Evolutionary conservation across 2,329 filamentous ascomycete species (phyloP).

Genomic region (Phyllosticta citribraziliensis): DNA sequence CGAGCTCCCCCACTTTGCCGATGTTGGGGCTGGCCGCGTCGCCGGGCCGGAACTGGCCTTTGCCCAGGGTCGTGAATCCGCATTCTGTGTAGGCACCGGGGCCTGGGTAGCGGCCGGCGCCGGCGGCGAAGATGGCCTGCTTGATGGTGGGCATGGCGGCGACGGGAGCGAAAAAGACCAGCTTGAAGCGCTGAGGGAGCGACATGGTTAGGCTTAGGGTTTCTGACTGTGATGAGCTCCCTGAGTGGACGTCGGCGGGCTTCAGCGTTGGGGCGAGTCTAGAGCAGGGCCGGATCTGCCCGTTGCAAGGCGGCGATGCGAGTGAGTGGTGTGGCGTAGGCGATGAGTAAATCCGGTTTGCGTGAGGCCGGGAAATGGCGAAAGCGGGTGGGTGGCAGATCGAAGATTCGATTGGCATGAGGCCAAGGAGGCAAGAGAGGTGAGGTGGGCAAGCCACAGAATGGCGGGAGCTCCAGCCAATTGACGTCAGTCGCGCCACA

Average conservation of each 20-base stretch:
- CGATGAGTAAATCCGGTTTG: neutral
- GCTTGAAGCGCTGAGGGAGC: conserved; percentile 27
- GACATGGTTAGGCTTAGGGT: conserved; percentile 1
- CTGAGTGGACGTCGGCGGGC: neutral
- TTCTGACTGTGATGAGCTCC: neutral
- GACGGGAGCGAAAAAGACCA: conserved; percentile 36
- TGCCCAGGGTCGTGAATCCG: conserved; percentile 40
- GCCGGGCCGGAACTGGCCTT: conserved; percentile 57
- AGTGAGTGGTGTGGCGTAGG: neutral
- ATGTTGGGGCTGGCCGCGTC: conserved; percentile 53
- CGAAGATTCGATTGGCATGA: neutral
- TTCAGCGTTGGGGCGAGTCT: neutral
- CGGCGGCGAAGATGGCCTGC: conserved; percentile 35
- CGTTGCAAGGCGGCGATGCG: neutral
- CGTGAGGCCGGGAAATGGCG: neutral
- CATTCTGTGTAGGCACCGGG: conserved; percentile 34
- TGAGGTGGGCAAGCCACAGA: neutral
- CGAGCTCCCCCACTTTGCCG: conserved; percentile 47
- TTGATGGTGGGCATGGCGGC: conserved; percentile 30
- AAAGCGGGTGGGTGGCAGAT: neutral
- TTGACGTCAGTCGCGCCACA: neutral
- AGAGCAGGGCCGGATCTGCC: neutral
- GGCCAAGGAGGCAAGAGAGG: too few species aligned
- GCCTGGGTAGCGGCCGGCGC: conserved; percentile 35
- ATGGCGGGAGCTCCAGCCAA: neutral